A percentile compares a stretch with the other conserved stretches of the same genome.
These are phyloP conservation scores for Xerocomellus intermedius DNA, from an alignment of 768 basidiomycete species.

Conservation along the genomic window DNA sequence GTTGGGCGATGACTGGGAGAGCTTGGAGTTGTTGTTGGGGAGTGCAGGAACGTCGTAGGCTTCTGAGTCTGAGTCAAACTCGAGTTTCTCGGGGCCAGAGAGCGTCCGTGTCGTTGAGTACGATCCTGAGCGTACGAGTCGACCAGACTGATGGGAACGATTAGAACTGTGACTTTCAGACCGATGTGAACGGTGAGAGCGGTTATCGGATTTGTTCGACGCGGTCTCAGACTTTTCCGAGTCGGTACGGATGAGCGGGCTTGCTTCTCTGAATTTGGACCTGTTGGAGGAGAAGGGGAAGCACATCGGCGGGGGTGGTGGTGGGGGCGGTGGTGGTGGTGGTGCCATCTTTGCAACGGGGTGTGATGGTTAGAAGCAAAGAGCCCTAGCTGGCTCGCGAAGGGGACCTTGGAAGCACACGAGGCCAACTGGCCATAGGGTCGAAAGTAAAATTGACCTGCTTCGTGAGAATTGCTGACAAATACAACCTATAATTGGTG, in stretches of 20 bases:
- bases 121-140: slow-evolving; percentile 42
- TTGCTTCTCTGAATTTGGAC: slow-evolving; percentile 27
- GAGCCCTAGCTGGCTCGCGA: slow-evolving; percentile 17
- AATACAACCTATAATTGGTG: slow-evolving; percentile 18
- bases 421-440: slow-evolving; percentile 28
- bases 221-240: slow-evolving; percentile 46
- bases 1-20: slow-evolving; percentile 40
- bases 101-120: slow-evolving; percentile 42
- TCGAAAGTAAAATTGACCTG: slow-evolving; percentile 27
- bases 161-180: slow-evolving; percentile 24
- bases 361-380: slow-evolving; percentile 18
- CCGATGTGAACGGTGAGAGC: slow-evolving; percentile 26
- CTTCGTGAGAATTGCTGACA: slow-evolving; percentile 25
- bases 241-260: slow-evolving; percentile 34
- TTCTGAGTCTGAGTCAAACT: slow-evolving; percentile 63
- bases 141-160: slow-evolving; percentile 22
- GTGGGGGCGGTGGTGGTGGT: slow-evolving; percentile 51
- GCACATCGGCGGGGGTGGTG: slow-evolving; percentile 52
- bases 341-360: slow-evolving; percentile 44
- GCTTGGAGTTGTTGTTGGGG: slow-evolving; percentile 37
- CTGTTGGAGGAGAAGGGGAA: slow-evolving; percentile 48
- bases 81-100: slow-evolving; percentile 46
- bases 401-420: slow-evolving; percentile 22
- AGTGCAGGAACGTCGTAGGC: slow-evolving; percentile 43
- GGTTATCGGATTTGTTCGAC: slow-evolving; percentile 34